These are phyloP conservation scores for Phytopythium oedochilum DNA, from an alignment of 352 stramenopile species.

Conservation along the genomic window DNA sequence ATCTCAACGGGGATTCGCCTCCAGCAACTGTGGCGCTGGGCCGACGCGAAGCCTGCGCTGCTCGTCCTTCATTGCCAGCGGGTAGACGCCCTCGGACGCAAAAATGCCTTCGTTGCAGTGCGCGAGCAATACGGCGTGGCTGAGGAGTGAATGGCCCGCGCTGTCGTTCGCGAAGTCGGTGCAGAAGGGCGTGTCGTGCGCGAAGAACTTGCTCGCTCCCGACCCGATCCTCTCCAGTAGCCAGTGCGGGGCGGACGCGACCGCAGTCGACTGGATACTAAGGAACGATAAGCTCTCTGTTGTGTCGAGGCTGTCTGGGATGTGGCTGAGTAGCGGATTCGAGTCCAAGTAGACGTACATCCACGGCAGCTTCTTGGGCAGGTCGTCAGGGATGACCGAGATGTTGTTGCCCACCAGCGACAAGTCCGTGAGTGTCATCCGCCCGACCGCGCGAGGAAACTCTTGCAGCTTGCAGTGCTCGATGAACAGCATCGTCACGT, in stretches of 20 bases:
- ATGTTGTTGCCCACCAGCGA: constrained; percentile 40
- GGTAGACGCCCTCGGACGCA: constrained; percentile 16
- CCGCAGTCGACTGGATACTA: constrained; percentile 12
- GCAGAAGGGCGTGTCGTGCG: constrained; percentile 13
- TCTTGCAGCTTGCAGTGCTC: constrained; percentile 30
- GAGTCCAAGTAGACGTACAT: constrained; percentile 38
- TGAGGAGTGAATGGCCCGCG: neutral
- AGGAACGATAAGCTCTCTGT: constrained; percentile 7
- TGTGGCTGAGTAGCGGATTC: constrained; percentile 15
- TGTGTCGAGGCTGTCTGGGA: constrained; percentile 9
- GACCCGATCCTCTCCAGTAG: neutral
- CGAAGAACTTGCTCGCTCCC: constrained; percentile 2
- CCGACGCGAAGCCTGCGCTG: constrained; percentile 1
- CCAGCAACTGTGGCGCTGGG: neutral
- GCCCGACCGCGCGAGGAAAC: constrained; percentile 12
- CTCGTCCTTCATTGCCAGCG: constrained; percentile 12
- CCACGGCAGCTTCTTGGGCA: constrained; percentile 7
- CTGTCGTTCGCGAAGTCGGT: neutral
- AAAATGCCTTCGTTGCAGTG: constrained; percentile 6
- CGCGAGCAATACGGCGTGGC: neutral
- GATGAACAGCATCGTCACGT: constrained; percentile 29
- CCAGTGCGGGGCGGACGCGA: constrained; percentile 12
- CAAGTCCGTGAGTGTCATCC: constrained; percentile 23
- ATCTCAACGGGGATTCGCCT: no score
- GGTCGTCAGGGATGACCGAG: constrained; percentile 16